These are phyloP conservation scores for Alternaria sp. DNA, from an alignment of 2,329 filamentous ascomycete species.

Conservation along the genomic window DNA sequence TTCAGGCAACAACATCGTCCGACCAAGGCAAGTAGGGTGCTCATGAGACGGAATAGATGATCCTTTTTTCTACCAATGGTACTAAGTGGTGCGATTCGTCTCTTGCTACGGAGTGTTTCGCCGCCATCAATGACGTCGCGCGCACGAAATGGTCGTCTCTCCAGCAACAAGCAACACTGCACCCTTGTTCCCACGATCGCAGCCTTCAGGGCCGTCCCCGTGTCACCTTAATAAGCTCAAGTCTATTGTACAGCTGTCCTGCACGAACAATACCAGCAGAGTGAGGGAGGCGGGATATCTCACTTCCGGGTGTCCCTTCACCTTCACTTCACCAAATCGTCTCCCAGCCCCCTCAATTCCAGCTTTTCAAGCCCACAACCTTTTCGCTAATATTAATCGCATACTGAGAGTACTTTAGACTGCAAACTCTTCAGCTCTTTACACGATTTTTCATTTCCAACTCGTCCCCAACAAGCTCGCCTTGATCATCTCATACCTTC, in stretches of 20 bases:
- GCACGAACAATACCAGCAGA: conserved; percentile 16
- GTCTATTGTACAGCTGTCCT: not conserved
- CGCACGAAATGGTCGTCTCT: not conserved
- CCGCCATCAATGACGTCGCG: not conserved
- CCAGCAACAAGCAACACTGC: not conserved
- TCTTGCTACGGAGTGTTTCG: not conserved
- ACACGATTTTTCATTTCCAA: not conserved
- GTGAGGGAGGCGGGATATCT: conserved; percentile 8
- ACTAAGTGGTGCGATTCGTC: not conserved
- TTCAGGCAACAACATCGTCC: not conserved
- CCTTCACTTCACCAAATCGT: conserved; percentile 12
- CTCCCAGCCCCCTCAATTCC: conserved; percentile 15
- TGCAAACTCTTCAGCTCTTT: not conserved
- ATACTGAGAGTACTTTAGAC: not conserved
- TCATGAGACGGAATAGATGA: not conserved
- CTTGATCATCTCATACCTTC: not conserved
- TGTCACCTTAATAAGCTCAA: not conserved
- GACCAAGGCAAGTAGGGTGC: not conserved
- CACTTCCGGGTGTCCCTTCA: conserved; percentile 17
- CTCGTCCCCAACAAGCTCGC: not conserved
- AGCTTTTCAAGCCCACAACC: not conserved
- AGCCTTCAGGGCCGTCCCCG: not conserved
- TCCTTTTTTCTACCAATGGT: not conserved
- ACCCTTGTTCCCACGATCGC: not conserved
- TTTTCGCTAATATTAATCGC: not conserved